Evolutionary conservation across 148 eudicot species (phyloP).

Genomic region (Persicaria maculosa): DNA sequence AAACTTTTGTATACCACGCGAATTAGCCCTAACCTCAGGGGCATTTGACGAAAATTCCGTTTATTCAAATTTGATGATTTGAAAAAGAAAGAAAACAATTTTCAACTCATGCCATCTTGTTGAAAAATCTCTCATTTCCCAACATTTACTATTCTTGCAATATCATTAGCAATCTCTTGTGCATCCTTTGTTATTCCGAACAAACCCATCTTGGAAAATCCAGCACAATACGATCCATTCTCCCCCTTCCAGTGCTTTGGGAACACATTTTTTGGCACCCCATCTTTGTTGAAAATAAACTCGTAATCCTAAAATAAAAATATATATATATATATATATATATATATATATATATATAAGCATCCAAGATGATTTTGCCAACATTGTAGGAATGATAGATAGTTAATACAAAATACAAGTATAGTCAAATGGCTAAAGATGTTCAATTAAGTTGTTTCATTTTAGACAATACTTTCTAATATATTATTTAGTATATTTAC

Average conservation of each 20-base stretch:
- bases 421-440: too few relatives aligned
- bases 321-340: too few relatives aligned
- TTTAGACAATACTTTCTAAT: not conserved
- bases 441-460: too few relatives aligned
- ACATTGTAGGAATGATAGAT: too few relatives aligned
- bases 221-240: slow-evolving; percentile 24
- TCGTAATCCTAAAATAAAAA: slow-evolving; percentile 19
- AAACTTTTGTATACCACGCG: too few relatives aligned
- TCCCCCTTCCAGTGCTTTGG: slow-evolving; percentile 32
- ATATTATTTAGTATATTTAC: slow-evolving; percentile 4
- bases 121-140: not conserved
- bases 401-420: too few relatives aligned
- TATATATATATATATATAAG: too few relatives aligned
- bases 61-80: too few relatives aligned
- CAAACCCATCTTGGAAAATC: slow-evolving; percentile 30
- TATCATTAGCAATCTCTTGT: slow-evolving; percentile 24
- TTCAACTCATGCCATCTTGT: not conserved
- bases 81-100: too few relatives aligned
- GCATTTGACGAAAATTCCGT: too few relatives aligned
- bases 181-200: slow-evolving; percentile 26
- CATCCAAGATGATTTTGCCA: too few relatives aligned
- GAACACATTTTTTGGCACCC: slow-evolving; percentile 18
- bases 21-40: too few relatives aligned
- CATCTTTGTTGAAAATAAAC: slow-evolving; percentile 19
- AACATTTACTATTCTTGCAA: not conserved